Base-by-base conservation (phyloP, 257 asterid genomes). In the Handroanthus guayacan region DNA sequence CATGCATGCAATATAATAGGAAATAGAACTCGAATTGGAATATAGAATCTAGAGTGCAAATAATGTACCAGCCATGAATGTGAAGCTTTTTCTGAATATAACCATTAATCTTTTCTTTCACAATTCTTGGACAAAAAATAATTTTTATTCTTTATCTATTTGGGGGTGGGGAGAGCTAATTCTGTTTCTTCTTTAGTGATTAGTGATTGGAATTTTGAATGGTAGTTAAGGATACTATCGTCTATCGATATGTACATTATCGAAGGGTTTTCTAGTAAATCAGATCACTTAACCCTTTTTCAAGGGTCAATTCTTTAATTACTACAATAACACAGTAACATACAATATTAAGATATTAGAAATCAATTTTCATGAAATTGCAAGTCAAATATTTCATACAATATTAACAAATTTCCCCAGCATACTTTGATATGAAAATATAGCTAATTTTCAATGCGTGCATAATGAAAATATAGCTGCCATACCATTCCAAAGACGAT, bases 1-100 rank as follows among this genome's bases (percentile, higher is more conserved):
- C n/a, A n/a, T n/a, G n/a, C n/a, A n/a, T n/a, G n/a, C n/a, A n/a
- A n/a, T n/a, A n/a, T n/a, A n/a, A n/a, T n/a, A n/a, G n/a, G n/a
- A n/a, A n/a, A n/a, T n/a, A n/a, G n/a, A n/a, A n/a, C n/a, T n/a
- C n/a, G n/a, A 25, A 25, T 25, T 25, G 31, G 31, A 25, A 25
- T 25, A 25, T 0, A 25, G 31, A 25, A 25, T 25, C 31, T 25
- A 25, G 31, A 25, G 31, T 25, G 31, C 89, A 39, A 79, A 74
- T 0, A 78, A 17, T 8, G 85, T 67, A 13, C 92, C 88, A 37
- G 82, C 18, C 83, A 79, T 80, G 67, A 85, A 81, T 16, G 84
- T 34, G 13, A 84, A 79, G 64, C 80, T 67, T 43, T 64, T 78
- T 71, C 79, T 70, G 2, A 85, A 25, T 6, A 82, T 71, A 18